Base-by-base conservation (phyloP, 208 protist genomes). In the Leishmania guyanensis region DNA sequence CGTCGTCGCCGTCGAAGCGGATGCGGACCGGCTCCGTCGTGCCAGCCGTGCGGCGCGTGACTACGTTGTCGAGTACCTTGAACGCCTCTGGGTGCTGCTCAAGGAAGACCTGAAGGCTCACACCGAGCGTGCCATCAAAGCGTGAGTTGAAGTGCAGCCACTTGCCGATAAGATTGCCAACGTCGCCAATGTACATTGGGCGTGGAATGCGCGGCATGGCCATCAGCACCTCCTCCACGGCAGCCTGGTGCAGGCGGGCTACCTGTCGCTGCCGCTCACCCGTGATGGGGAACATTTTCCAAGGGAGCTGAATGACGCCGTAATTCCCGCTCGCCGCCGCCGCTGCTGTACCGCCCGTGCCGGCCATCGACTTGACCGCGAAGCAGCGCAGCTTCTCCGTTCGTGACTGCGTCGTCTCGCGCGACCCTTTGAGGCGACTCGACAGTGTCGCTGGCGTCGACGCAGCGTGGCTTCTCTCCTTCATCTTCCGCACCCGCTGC, bases 111-210 rank as follows among this genome's bases (percentile, higher is more conserved):
- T 83, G 84, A 48, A 97, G 89, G 73, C 78, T 93, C 12, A 89
- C 87, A n/a, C 92, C 94, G 58, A 97, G 87, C 39, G 69, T 77
- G 75, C 94, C 94, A 51, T 94, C 93, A 78, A 90, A 97, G 60
- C 89, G 88, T 3, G 92, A 77, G 81, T 97, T 97, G 83, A 97
- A 97, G 86, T 75, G 84, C 53, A 81, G 81, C 93, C 94, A 97
- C 86, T 93, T 95, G 43, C 94, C 94, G 68, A 97, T 93, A 26
- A 96, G 80, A 78, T 96, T 96, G 75, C 94, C 94, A 5, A 97
- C 89, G 58, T 96, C 93, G 54, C 94, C 92, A 33, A 97, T 78
- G 82, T 96, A 95, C 93, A 97, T 95, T 33, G 94, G 94, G 1
- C 80, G 79, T 17, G 89, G 91, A 46, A 86, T 82, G 14, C 86